phyloP scores from a whole-genome alignment of 2,329 filamentous ascomycete genomes.

The Colletotrichum phormii region DNA sequence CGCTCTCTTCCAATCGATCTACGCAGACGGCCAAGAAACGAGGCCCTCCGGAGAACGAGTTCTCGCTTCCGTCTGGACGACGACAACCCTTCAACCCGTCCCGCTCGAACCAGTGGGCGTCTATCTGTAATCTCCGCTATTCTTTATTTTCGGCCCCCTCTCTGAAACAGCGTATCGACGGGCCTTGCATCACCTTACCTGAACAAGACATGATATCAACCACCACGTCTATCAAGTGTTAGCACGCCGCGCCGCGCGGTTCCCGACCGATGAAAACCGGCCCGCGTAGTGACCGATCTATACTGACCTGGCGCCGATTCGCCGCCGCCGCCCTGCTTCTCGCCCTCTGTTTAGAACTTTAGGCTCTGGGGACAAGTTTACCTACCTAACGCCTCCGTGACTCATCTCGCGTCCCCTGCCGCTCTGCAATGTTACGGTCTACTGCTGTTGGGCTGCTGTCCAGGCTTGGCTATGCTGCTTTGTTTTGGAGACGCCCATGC shows the following conservation, averaged over 20 bases:
- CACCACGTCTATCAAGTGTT: neutral
- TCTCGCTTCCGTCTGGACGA: neutral
- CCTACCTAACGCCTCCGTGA: slow-evolving; percentile 7
- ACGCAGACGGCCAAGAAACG: slow-evolving; percentile 12
- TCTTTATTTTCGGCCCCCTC: slow-evolving; percentile 9
- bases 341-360: neutral
- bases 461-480: slow-evolving; percentile 15
- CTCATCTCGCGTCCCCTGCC: slow-evolving; percentile 9
- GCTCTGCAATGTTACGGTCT: neutral
- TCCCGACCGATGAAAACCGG: slow-evolving; percentile 13
- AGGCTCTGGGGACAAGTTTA: too few relatives aligned
- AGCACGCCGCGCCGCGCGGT: slow-evolving; percentile 16
- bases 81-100: neutral
- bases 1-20: slow-evolving; percentile 26
- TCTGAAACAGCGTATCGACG: slow-evolving; percentile 24
- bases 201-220: neutral
- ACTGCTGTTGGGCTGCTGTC: slow-evolving; percentile 17
- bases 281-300: slow-evolving; percentile 26
- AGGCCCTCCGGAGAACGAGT: neutral
- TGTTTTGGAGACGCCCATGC: slow-evolving; percentile 17
- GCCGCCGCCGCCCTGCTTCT: slow-evolving; percentile 15
- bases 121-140: slow-evolving; percentile 13
- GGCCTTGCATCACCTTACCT: slow-evolving; percentile 10
- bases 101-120: slow-evolving; percentile 17
- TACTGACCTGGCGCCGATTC: slow-evolving; percentile 24